These are phyloP conservation scores for Gautieria morchelliformis DNA, from an alignment of 768 basidiomycete genomes.

Conservation along the genomic window DNA sequence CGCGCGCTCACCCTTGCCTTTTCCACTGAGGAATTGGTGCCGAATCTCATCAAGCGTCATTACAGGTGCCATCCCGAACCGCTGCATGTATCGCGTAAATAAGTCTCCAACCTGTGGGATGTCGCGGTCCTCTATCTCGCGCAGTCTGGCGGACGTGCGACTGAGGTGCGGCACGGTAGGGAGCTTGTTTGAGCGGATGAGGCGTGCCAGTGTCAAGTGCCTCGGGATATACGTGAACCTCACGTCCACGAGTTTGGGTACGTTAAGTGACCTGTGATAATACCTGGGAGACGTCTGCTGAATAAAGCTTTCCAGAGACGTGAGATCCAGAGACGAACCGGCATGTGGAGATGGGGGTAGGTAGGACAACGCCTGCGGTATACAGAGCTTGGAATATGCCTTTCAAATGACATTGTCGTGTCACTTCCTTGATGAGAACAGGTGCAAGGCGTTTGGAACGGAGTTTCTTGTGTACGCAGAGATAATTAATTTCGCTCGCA, in stretches of 20 bases:
- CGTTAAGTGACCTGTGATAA: conserved; percentile 84
- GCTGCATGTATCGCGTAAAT: conserved; percentile 66
- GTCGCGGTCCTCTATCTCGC: conserved; percentile 84
- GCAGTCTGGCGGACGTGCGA: conserved; percentile 39
- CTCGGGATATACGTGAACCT: conserved; percentile 84
- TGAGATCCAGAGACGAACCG: conserved; percentile 34
- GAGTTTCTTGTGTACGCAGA: conserved; percentile 95
- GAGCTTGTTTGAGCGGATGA: conserved; percentile 70
- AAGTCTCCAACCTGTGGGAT: conserved; percentile 60
- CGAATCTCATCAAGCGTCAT: conserved; percentile 68
- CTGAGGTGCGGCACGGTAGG: conserved; percentile 37
- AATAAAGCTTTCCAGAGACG: conserved; percentile 7
- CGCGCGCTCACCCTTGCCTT: conserved; percentile 47
- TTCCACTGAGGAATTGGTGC: conserved; percentile 85
- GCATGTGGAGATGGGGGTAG: conserved; percentile 86
- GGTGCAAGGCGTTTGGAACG: conserved; percentile 92
- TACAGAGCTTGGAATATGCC: conserved; percentile 97
- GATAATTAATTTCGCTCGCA: conserved; percentile 91
- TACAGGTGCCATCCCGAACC: conserved; percentile 76
- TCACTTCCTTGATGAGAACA: conserved; percentile 95
- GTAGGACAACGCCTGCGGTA: conserved; percentile 87
- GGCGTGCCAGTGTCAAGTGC: conserved; percentile 82
- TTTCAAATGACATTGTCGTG: conserved; percentile 79
- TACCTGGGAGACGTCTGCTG: conserved; percentile 42
- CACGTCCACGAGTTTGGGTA: conserved; percentile 85